These are phyloP conservation scores for Venustampulla echinocandica DNA, from an alignment of 495 filamentous ascomycete species.

Conservation along the genomic window DNA sequence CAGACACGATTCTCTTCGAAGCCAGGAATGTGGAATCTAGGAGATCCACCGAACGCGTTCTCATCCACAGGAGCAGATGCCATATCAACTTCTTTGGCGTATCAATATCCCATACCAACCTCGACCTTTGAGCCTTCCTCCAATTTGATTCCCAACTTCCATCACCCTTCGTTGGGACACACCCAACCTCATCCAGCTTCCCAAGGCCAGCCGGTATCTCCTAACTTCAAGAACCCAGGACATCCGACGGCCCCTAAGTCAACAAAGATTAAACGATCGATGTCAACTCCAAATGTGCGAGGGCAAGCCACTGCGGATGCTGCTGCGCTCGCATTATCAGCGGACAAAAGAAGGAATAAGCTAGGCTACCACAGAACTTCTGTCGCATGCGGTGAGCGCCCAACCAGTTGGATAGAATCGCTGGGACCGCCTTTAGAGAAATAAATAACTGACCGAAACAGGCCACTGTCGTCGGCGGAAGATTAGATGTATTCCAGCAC, in stretches of 20 bases:
- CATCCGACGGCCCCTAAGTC: conserved; percentile 31
- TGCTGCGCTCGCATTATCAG: conserved; percentile 33
- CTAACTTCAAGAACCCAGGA: conserved; percentile 15
- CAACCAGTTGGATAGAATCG: background rate
- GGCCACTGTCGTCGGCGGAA: conserved; percentile 93
- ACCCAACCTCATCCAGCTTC: conserved; percentile 20
- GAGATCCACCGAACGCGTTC: conserved; percentile 15
- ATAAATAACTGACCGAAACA: conserved; percentile 30
- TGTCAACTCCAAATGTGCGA: conserved; percentile 60
- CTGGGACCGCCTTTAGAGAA: background rate
- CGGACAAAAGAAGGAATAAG: conserved; percentile 90
- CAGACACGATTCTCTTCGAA: conserved; percentile 23
- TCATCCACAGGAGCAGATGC: conserved; percentile 26
- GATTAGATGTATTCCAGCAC: conserved; percentile 79
- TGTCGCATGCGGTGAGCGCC: conserved; percentile 86
- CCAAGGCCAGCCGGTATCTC: conserved; percentile 21
- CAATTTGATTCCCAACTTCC: conserved; percentile 31
- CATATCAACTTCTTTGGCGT: conserved; percentile 43
- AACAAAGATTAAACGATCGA: conserved; percentile 49
- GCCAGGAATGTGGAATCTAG: conserved; percentile 21
- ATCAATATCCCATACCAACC: conserved; percentile 39
- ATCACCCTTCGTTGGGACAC: conserved; percentile 29
- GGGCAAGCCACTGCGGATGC: conserved; percentile 34
- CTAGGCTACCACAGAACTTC: conserved; percentile 95
- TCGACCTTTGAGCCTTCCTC: conserved; percentile 31